Evolutionary conservation across 1,284 basidiomycete genomes (phyloP), one percentile per base, ranked within the genome.

Genomic region (Rhodotorula sp.): DNA sequence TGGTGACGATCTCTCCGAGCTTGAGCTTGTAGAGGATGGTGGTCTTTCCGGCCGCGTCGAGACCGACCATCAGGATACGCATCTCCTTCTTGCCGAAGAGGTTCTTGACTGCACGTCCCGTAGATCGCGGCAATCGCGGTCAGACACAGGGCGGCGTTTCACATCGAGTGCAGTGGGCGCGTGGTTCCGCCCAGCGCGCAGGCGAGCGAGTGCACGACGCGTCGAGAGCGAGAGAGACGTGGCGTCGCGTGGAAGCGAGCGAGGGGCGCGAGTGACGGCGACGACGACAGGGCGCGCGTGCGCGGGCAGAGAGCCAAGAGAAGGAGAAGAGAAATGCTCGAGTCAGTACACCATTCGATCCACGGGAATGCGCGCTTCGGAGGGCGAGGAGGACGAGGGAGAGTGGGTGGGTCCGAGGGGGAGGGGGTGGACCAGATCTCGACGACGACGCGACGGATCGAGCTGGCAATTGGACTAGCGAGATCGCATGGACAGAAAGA

Each of bases 1-100:
- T 98, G 76, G 96, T 98, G 82, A 99, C 96, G 83, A 96, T 97
- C 86, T 98, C 96, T 83, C 95, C 95, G 68, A 98, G 89, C 87
- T 99, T 98, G 83, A 99, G 87, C 87, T 98, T 98, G 87, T 97
- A 98, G 79, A 99, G 86, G 80, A 98, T 99, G 81, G 97, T 97
- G 48, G 81, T 79, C 71, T 79, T 80, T 77, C 79, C 79, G 64
- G 78, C 76, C 66, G 94, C 94, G 82, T 97, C 94, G 76, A 97
- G 87, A 70, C 94, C 94, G 79, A 97, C 85, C 94, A 86, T 86
- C 75, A 86, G 84, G 79, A 87, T 87, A 78, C 96, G 93, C 95
- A 99, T 98, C 85, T 99, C 97, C 87, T 91, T 97, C 88, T 97
- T 98, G 85, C 96, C 96, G 81, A 99, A 95, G 83, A 99, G 74